Evolutionary conservation across 2,329 filamentous ascomycete genomes (phyloP).

Genomic region (Diaporthe australafricana): DNA sequence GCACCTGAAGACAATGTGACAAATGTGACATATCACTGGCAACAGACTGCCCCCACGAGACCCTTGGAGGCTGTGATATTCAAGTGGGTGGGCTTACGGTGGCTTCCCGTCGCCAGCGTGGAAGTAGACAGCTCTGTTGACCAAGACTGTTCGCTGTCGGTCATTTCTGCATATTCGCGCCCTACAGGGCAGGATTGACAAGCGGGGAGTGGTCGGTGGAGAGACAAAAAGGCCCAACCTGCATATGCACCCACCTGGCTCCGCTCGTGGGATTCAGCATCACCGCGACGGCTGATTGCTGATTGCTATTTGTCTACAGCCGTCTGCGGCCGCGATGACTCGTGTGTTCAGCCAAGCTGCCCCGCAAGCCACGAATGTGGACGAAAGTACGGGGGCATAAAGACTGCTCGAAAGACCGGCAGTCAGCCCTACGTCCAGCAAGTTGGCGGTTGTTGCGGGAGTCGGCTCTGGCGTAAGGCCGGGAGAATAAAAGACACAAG

Average conservation of each 20-base stretch:
- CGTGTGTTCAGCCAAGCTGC: neutral
- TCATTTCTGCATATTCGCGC: neutral
- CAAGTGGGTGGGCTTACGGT: neutral
- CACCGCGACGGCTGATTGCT: conserved; percentile 17
- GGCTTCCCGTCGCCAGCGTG: neutral
- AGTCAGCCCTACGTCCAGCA: neutral
- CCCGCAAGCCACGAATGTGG: neutral
- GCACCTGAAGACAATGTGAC: neutral
- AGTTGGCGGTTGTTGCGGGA: neutral
- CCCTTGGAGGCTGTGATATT: neutral
- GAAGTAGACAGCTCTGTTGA: neutral
- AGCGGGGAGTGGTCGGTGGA: neutral
- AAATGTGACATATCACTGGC: neutral
- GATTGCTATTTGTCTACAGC: neutral
- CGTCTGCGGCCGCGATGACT: neutral
- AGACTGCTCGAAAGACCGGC: neutral
- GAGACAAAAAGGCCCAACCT: conserved; percentile 17
- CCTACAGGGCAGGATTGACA: conserved; percentile 14
- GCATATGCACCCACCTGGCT: conserved; percentile 6
- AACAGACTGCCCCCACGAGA: neutral
- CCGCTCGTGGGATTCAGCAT: conserved; percentile 8
- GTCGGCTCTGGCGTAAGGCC: neutral
- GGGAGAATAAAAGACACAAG: no score
- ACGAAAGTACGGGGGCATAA: neutral
- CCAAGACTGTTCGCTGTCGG: conserved; percentile 2